phyloP scores from a whole-genome alignment of 2,329 filamentous ascomycete species.

The Claviceps citrina region DNA sequence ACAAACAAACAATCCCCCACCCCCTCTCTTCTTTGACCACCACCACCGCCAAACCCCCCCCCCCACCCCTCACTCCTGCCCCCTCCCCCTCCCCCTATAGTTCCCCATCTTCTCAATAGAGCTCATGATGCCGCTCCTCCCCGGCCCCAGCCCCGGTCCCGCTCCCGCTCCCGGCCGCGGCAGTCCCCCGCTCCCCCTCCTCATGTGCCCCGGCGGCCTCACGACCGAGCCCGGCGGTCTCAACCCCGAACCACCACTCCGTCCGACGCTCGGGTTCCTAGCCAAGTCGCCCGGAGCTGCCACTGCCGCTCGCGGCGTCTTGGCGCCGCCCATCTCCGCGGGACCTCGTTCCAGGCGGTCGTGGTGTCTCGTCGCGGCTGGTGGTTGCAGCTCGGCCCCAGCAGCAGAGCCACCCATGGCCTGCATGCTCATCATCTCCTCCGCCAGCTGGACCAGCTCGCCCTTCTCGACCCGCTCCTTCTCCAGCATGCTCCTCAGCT shows the following conservation, averaged over 20 bases:
- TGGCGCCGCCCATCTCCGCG: constrained; percentile 9
- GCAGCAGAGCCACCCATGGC: constrained; percentile 9
- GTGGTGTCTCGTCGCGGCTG: neutral
- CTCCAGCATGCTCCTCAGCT: constrained; percentile 50
- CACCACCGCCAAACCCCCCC: too few relatives aligned
- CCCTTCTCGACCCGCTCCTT: constrained; percentile 69
- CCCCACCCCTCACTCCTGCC: neutral
- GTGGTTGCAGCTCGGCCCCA: constrained; percentile 8
- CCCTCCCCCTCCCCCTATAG: constrained; percentile 23
- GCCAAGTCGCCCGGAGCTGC: constrained; percentile 42
- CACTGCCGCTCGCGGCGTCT: constrained; percentile 27
- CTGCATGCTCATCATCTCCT: constrained; percentile 67
- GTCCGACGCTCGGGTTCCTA: neutral
- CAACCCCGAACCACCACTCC: constrained; percentile 38
- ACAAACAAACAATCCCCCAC: neutral
- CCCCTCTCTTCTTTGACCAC: too few relatives aligned
- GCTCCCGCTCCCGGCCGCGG: constrained; percentile 33
- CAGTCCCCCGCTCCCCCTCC: constrained; percentile 29
- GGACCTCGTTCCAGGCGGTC: neutral
- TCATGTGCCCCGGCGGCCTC: constrained; percentile 27
- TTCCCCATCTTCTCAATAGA: constrained; percentile 81
- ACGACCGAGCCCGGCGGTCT: constrained; percentile 41
- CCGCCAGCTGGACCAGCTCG: constrained; percentile 64
- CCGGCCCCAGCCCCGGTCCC: too few relatives aligned
- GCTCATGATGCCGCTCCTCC: constrained; percentile 60